These are phyloP conservation scores for Rhizodiscina lignyota DNA, from an alignment of 495 filamentous ascomycete genomes.

Conservation along the genomic window DNA sequence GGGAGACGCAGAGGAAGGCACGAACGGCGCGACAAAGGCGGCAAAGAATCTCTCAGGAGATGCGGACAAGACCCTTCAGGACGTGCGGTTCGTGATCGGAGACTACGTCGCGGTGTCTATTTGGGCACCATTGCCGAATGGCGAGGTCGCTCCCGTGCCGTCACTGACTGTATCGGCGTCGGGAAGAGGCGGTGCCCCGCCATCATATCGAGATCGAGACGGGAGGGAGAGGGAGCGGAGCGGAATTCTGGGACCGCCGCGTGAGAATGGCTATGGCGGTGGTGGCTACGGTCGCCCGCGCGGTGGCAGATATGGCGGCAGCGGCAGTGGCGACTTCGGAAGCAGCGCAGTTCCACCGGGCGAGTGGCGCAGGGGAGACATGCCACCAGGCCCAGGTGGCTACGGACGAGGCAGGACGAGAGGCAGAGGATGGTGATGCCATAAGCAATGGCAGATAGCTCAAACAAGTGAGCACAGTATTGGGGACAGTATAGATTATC, in stretches of 20 bases:
- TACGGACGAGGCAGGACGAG: slow-evolving; percentile 21
- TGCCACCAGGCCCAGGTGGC: slow-evolving; percentile 29
- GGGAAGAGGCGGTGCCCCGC: slow-evolving; percentile 9
- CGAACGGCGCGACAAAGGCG: slow-evolving; percentile 3
- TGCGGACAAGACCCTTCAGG: slow-evolving; percentile 54
- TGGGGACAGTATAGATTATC: too few species aligned
- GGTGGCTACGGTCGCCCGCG: slow-evolving; percentile 22
- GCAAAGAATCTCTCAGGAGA: slow-evolving; percentile 30
- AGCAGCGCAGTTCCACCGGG: slow-evolving; percentile 25
- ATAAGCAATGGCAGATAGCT: too few species aligned
- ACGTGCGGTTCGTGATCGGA: slow-evolving; percentile 69
- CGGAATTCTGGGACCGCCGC: slow-evolving; percentile 1
- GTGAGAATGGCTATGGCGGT: slow-evolving; percentile 14
- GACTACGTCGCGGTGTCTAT: slow-evolving; percentile 77
- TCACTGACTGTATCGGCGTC: slow-evolving; percentile 19
- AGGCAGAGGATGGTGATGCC: slow-evolving; percentile 6
- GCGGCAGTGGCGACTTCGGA: slow-evolving; percentile 1
- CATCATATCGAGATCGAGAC: too few species aligned
- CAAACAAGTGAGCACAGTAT: too few species aligned
- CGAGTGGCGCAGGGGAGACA: slow-evolving; percentile 44
- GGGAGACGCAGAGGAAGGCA: slow-evolving; percentile 7
- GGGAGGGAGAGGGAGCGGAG: too few species aligned
- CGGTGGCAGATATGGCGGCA: slow-evolving; percentile 6
- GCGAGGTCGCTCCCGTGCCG: slow-evolving; percentile 46
- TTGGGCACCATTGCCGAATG: slow-evolving; percentile 54